A percentile compares a stretch with the other conserved stretches of the same genome.
These are phyloP conservation scores for Ramaria sp. DNA, from an alignment of 768 basidiomycete species.

Conservation along the genomic window DNA sequence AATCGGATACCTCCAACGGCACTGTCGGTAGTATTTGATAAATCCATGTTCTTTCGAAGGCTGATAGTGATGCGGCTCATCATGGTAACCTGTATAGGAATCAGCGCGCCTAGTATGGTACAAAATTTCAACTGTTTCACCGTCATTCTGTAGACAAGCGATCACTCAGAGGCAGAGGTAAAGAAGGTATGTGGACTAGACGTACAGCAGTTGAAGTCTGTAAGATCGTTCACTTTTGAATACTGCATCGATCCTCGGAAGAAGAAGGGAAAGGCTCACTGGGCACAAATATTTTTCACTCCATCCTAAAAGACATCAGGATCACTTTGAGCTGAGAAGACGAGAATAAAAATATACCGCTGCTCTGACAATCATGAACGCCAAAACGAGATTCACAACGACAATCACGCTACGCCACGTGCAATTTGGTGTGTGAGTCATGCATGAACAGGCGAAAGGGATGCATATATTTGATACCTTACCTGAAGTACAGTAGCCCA, in stretches of 20 bases:
- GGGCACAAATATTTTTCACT: conserved; percentile 27
- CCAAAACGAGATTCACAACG: conserved; percentile 24
- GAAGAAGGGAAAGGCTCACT: conserved; percentile 16
- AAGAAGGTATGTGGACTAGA: neutral
- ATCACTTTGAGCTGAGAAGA: too few species aligned
- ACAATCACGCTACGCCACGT: conserved; percentile 24
- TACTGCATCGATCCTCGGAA: neutral
- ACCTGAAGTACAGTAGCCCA: conserved; percentile 6
- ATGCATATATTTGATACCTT: too few species aligned
- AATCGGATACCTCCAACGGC: too few species aligned
- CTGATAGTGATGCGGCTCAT: conserved; percentile 60
- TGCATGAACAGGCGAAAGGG: neutral
- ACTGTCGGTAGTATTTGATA: neutral
- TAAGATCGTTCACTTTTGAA: neutral
- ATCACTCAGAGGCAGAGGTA: neutral
- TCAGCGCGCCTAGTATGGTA: neutral
- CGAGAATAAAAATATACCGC: neutral
- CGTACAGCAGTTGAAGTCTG: conserved; percentile 31
- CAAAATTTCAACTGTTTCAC: neutral
- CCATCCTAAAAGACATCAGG: conserved; percentile 10
- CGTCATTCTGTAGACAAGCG: neutral
- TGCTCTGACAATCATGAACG: conserved; percentile 27
- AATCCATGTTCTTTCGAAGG: conserved; percentile 17
- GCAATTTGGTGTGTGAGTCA: neutral
- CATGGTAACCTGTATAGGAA: conserved; percentile 38